phyloP scores from a whole-genome alignment of 805 yeast species.

The Kodamaea jinghongensis region DNA sequence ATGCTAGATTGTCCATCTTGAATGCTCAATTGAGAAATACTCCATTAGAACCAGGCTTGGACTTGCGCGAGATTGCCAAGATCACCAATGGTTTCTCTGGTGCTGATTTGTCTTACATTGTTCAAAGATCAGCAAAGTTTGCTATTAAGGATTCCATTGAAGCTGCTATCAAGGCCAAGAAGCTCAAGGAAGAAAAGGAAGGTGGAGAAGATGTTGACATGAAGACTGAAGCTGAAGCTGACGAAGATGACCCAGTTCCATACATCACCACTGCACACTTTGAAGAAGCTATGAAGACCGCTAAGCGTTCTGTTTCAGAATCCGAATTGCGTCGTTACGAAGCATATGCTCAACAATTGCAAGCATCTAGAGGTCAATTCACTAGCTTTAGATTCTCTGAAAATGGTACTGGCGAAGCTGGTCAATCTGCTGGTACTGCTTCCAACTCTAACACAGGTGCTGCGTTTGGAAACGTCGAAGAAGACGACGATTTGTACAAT shows the following conservation, averaged over 20 bases:
- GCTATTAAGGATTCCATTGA: slow-evolving; percentile 98
- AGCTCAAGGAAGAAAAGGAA: slow-evolving; percentile 43
- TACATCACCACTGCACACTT: slow-evolving; percentile 90
- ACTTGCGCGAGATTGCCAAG: slow-evolving; percentile 82
- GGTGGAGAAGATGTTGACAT: slow-evolving; percentile 51
- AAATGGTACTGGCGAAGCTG: slow-evolving; percentile 17
- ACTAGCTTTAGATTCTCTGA: slow-evolving; percentile 84
- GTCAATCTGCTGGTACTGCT: slow-evolving; percentile 16
- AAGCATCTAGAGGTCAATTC: slow-evolving; percentile 93
- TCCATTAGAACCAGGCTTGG: slow-evolving; percentile 96
- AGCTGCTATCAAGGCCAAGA: slow-evolving; percentile 48
- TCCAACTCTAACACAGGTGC: slow-evolving; percentile 23
- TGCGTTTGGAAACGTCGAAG: slow-evolving; percentile 49
- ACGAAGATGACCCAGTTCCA: slow-evolving; percentile 92
- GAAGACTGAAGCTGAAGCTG: slow-evolving; percentile 47
- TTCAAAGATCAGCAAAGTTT: slow-evolving; percentile 97
- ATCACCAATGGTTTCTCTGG: slow-evolving; percentile 98
- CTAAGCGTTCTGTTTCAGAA: slow-evolving; percentile 94
- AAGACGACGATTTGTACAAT: slow-evolving; percentile 30
- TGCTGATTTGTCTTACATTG: slow-evolving; percentile 97
- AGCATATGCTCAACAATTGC: slow-evolving; percentile 95
- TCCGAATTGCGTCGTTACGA: slow-evolving; percentile 98
- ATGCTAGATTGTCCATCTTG: slow-evolving; percentile 88
- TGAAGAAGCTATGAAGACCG: slow-evolving; percentile 99
- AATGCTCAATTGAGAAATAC: slow-evolving; percentile 97